Evolutionary conservation across 1,139 yeast species (phyloP).

Genomic region (Neolecta irregularis): DNA sequence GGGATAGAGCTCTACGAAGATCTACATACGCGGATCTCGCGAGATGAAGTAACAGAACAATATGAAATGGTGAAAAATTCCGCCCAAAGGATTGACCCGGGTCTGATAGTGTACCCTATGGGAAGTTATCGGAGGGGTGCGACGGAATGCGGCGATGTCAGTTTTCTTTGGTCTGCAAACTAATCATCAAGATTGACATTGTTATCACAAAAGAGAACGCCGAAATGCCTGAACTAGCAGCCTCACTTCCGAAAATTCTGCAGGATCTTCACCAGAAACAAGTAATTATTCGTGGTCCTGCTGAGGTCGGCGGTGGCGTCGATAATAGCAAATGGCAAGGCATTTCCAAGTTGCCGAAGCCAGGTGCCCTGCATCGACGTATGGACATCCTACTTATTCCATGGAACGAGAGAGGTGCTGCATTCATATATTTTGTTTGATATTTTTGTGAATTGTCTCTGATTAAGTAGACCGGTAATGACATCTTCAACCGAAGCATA

Average conservation of each 20-base stretch:
- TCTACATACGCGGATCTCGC: slow-evolving; percentile 34
- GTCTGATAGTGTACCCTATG: slow-evolving; percentile 29
- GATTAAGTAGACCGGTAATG: slow-evolving; percentile 40
- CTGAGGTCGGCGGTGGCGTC: slow-evolving; percentile 15
- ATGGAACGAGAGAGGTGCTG: slow-evolving; percentile 38
- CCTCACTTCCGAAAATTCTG: slow-evolving; percentile 24
- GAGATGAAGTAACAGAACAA: slow-evolving; percentile 35
- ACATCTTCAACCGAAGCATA: slow-evolving; percentile 37
- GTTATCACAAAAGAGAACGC: slow-evolving; percentile 33
- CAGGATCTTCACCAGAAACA: slow-evolving; percentile 20
- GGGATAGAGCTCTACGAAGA: slow-evolving; percentile 41
- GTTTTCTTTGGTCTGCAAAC: background rate
- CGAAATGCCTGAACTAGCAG: slow-evolving; percentile 21
- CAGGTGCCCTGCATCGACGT: slow-evolving; percentile 32
- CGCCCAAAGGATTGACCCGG: slow-evolving; percentile 27
- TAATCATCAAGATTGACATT: slow-evolving; percentile 30
- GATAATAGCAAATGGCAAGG: slow-evolving; percentile 25
- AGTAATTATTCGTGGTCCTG: slow-evolving; percentile 25
- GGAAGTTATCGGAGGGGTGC: slow-evolving; percentile 46
- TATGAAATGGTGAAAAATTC: slow-evolving; percentile 25
- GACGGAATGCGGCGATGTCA: slow-evolving; percentile 35
- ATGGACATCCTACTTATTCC: slow-evolving; percentile 41
- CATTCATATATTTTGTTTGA: slow-evolving; percentile 39
- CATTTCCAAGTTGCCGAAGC: slow-evolving; percentile 20
- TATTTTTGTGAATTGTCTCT: background rate